Conservation (phyloP, 2,329 filamentous ascomycete species). For the Claviceps purpurea region DNA sequence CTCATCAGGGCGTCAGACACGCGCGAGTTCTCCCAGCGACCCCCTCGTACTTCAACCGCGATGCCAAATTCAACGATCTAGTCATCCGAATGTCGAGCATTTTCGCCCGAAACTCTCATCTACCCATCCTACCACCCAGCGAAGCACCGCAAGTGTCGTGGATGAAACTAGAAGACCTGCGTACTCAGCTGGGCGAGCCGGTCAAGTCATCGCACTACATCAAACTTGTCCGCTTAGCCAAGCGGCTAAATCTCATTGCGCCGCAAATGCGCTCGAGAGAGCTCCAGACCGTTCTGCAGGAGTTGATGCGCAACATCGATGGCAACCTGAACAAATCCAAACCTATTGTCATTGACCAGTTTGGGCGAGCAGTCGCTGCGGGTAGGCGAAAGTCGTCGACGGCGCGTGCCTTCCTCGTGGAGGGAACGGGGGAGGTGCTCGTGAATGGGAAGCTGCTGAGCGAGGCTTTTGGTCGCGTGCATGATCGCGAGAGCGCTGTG, state of each 20-base stretch:
- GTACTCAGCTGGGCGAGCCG: conserved; percentile 53
- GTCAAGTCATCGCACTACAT: conserved; percentile 69
- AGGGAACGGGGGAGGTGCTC: conserved; percentile 80
- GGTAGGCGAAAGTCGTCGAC: conserved; percentile 80
- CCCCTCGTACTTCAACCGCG: conserved; percentile 87
- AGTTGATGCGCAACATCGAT: conserved; percentile 65
- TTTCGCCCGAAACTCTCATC: conserved; percentile 53
- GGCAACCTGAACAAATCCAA: conserved; percentile 51
- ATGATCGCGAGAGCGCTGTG: conserved; percentile 86
- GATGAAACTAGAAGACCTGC: conserved; percentile 68
- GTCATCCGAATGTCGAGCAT: conserved; percentile 62
- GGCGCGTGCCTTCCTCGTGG: conserved; percentile 77
- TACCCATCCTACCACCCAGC: conserved; percentile 54
- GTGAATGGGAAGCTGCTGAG: conserved; percentile 81
- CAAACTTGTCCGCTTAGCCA: conserved; percentile 60
- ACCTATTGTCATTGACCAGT: conserved; percentile 55
- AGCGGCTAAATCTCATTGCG: conserved; percentile 74
- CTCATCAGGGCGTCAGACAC: conserved; percentile 26
- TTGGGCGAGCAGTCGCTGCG: conserved; percentile 65
- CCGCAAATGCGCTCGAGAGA: conserved; percentile 60
- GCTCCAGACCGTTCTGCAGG: conserved; percentile 48
- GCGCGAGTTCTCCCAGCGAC: conserved; percentile 72
- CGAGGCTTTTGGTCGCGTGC: conserved; percentile 71
- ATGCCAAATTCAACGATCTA: conserved; percentile 75
- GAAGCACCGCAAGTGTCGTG: conserved; percentile 66